Evolutionary conservation across 2,329 filamentous ascomycete genomes (phyloP).

Genomic region (Paecilomyces variotii): DNA sequence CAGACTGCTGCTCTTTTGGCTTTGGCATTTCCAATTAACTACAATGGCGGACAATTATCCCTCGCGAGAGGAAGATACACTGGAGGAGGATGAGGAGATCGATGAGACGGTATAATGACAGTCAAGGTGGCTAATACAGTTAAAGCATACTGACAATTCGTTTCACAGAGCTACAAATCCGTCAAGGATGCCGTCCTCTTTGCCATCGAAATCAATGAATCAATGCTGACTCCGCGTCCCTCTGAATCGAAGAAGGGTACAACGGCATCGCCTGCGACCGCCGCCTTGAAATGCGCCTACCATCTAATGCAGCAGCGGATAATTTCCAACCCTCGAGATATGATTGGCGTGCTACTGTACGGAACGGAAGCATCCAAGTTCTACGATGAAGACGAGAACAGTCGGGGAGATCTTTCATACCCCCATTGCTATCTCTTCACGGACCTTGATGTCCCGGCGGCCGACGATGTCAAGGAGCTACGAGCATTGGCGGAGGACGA

Average conservation of each 20-base stretch:
- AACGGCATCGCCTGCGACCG: constrained; percentile 67
- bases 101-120: constrained; percentile 33
- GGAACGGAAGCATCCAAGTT: constrained; percentile 81
- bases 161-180: constrained; percentile 67
- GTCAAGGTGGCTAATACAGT: neutral
- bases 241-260: constrained; percentile 67
- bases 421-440: constrained; percentile 88
- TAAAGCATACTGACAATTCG: neutral
- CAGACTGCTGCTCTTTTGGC: neutral
- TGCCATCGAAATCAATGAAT: constrained; percentile 82
- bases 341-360: constrained; percentile 93
- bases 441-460: constrained; percentile 80
- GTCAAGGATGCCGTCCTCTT: constrained; percentile 98
- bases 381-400: constrained; percentile 55
- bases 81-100: constrained; percentile 40
- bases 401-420: constrained; percentile 56
- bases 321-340: constrained; percentile 90
- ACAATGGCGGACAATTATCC: constrained; percentile 31
- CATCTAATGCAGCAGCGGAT: constrained; percentile 97
- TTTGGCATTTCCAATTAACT: neutral
- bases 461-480: constrained; percentile 74
- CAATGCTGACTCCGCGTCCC: constrained; percentile 68
- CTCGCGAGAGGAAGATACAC: constrained; percentile 30
- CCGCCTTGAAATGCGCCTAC: constrained; percentile 89
- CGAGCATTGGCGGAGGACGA: constrained; percentile 70